Conservation (phyloP, 352 stramenopile genomes). For the Halophytophthora batemanensis region DNA sequence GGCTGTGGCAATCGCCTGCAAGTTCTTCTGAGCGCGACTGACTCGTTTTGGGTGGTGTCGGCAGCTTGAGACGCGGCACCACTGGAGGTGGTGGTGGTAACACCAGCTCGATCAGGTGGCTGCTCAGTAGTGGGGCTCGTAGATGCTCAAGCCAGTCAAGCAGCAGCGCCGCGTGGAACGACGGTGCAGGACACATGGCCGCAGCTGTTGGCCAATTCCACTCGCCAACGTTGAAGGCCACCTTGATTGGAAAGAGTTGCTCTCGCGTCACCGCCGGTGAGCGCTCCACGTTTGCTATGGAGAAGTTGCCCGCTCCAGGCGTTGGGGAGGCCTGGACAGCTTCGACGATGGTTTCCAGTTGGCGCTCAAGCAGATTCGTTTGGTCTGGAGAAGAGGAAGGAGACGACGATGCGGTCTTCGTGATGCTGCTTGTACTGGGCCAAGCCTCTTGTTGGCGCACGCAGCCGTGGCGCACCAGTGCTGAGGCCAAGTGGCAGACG, state of each 20-base stretch:
- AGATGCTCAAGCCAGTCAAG: slow-evolving; percentile 84
- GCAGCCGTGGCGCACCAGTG: slow-evolving; percentile 25
- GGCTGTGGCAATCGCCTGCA: slow-evolving; percentile 16
- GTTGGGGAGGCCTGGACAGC: slow-evolving; percentile 9
- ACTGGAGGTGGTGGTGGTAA: slow-evolving; percentile 10
- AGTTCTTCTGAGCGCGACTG: neutral
- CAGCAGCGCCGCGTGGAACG: slow-evolving; percentile 44
- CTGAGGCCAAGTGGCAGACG: slow-evolving; percentile 11
- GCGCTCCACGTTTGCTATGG: slow-evolving; percentile 30
- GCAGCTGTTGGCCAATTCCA: slow-evolving; percentile 55
- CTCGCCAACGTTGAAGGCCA: slow-evolving; percentile 73
- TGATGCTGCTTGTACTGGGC: slow-evolving; percentile 23
- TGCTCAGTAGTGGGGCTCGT: slow-evolving; percentile 44
- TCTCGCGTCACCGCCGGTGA: slow-evolving; percentile 17
- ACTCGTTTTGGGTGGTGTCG: slow-evolving; percentile 6
- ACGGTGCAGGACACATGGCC: slow-evolving; percentile 18
- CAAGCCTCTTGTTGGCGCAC: slow-evolving; percentile 28
- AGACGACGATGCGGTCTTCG: slow-evolving; percentile 19
- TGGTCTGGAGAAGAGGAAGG: slow-evolving; percentile 1
- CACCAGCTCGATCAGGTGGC: slow-evolving; percentile 30
- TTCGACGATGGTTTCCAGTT: slow-evolving; percentile 28
- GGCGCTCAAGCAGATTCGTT: slow-evolving; percentile 20
- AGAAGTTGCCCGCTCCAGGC: slow-evolving; percentile 1
- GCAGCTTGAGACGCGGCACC: slow-evolving; percentile 18
- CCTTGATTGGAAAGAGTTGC: slow-evolving; percentile 58